These are phyloP conservation scores for Xylaria sp. DNA, from an alignment of 495 filamentous ascomycete species.

Conservation along the genomic window DNA sequence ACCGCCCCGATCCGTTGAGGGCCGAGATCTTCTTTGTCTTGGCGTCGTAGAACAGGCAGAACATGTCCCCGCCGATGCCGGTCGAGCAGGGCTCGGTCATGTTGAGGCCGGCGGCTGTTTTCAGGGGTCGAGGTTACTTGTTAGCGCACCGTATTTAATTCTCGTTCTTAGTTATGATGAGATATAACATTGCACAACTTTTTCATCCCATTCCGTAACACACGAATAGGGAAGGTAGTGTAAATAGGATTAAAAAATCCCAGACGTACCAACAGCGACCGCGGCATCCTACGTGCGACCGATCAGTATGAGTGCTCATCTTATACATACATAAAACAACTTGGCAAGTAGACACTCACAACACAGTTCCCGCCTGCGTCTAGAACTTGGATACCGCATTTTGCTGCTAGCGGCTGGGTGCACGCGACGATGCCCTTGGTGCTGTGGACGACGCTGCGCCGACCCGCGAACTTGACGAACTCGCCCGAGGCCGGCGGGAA, in stretches of 20 bases:
- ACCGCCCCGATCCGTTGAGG: conserved; percentile 90
- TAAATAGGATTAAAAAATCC: too few species aligned
- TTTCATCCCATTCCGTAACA: background rate
- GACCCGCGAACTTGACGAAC: conserved; percentile 76
- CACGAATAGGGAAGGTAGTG: too few species aligned
- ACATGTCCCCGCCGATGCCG: conserved; percentile 98
- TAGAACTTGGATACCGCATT: conserved; percentile 84
- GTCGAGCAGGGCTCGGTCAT: conserved; percentile 93
- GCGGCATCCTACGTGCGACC: conserved; percentile 76
- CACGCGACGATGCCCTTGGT: conserved; percentile 91
- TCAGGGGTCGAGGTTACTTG: background rate
- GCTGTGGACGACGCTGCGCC: conserved; percentile 91
- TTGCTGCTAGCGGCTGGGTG: conserved; percentile 88
- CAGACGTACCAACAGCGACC: conserved; percentile 72
- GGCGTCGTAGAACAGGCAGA: conserved; percentile 92
- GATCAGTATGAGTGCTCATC: conserved; percentile 15
- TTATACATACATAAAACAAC: background rate
- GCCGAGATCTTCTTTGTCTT: conserved; percentile 80
- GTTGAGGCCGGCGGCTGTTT: conserved; percentile 80
- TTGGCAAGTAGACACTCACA: conserved; percentile 56
- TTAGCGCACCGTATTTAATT: background rate
- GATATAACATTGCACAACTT: background rate
- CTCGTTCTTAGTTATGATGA: background rate
- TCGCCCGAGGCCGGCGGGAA: conserved; percentile 67
- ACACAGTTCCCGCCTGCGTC: conserved; percentile 92